These are phyloP conservation scores for Musa beccarii DNA, from an alignment of 176 grass and related monocot species.

Conservation along the genomic window DNA sequence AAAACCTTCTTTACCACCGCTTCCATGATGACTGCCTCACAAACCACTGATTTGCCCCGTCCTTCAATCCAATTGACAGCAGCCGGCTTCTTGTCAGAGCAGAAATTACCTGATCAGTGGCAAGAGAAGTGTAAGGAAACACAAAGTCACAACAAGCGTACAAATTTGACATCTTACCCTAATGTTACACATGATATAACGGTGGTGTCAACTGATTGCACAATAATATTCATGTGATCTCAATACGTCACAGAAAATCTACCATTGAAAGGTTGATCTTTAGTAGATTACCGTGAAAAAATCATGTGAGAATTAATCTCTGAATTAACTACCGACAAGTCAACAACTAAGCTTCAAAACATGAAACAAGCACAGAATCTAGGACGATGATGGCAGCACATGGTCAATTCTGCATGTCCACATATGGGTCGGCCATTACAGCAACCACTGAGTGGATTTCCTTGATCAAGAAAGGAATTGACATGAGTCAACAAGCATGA, in stretches of 20 bases:
- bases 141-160: not conserved
- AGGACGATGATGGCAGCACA: not conserved
- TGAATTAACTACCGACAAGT: not conserved
- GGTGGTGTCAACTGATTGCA: not conserved
- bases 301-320: not conserved
- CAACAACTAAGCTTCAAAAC: not conserved
- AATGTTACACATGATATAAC: not conserved
- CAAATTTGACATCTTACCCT: no score
- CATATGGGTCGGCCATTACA: not conserved
- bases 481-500: not conserved
- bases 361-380: not conserved
- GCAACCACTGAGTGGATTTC: no score
- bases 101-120: constrained; percentile 69
- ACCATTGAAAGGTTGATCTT: no score
- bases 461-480: no score
- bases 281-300: not conserved
- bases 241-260: not conserved
- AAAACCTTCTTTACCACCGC: constrained; percentile 85
- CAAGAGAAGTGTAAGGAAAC: not conserved
- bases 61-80: constrained; percentile 97
- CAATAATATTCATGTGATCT: not conserved
- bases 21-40: constrained; percentile 86
- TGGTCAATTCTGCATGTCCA: not conserved
- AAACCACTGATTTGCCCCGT: constrained; percentile 88
- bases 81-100: constrained; percentile 87